A percentile compares a stretch with the other conserved stretches of the same genome.
phyloP scores from a whole-genome alignment of 2,329 filamentous ascomycete genomes.

The Plenodomus lindquistii region DNA sequence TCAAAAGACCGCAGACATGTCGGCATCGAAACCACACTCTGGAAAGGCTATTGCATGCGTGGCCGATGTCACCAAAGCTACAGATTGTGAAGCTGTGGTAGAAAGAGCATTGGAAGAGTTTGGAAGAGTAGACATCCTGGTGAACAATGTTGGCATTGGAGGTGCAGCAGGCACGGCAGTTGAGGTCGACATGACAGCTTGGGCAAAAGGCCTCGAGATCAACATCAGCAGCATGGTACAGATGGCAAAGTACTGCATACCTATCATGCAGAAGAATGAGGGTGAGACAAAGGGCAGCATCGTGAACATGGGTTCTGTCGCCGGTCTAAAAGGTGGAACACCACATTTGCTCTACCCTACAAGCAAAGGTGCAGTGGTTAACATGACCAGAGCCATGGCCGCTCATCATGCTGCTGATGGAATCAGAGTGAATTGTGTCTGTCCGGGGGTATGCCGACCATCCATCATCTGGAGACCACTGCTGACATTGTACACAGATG shows the following conservation, averaged over 20 bases:
- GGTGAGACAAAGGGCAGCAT: constrained; percentile 53
- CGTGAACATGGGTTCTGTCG: constrained; percentile 67
- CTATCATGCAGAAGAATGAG: constrained; percentile 61
- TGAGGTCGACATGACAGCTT: constrained; percentile 63
- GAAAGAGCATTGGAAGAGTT: constrained; percentile 52
- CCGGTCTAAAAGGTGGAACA: constrained; percentile 60
- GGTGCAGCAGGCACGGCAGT: constrained; percentile 64
- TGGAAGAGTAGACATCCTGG: constrained; percentile 63
- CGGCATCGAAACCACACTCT: constrained; percentile 43
- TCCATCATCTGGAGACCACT: background rate
- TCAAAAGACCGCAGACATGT: constrained; percentile 59
- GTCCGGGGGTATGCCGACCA: constrained; percentile 46
- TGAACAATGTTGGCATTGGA: constrained; percentile 67
- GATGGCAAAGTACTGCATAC: constrained; percentile 65
- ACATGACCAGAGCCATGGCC: constrained; percentile 62
- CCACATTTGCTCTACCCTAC: constrained; percentile 59
- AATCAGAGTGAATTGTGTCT: constrained; percentile 61
- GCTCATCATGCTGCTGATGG: constrained; percentile 56
- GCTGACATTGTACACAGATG: constrained; percentile 38
- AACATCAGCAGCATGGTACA: constrained; percentile 69
- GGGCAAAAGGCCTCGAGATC: constrained; percentile 61
- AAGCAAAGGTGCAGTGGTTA: constrained; percentile 58
- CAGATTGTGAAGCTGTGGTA: constrained; percentile 55
- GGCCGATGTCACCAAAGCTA: constrained; percentile 60
- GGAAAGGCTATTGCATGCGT: constrained; percentile 49